Base-by-base conservation (phyloP, 2,329 filamentous ascomycete species). In the Sporothrix brunneoviolacea region DNA sequence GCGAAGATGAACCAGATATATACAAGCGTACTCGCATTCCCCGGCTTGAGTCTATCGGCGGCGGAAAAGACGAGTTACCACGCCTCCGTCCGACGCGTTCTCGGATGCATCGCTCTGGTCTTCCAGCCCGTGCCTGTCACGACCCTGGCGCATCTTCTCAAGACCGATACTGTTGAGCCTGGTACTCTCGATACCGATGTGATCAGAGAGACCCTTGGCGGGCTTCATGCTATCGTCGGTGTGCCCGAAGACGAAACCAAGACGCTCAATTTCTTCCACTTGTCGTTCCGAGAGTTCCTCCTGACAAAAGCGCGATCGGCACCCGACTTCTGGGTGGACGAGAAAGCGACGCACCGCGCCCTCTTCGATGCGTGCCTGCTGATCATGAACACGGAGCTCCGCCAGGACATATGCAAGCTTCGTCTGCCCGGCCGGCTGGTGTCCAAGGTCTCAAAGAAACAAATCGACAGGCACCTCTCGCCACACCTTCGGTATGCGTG, bases 321-420 rank as follows among this genome's bases (percentile, higher is more conserved):
- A 3, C 30, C 41, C 6, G 3, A 44, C 12, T 44, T 44, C 30
- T 22, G 28, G 28, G 41, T 44, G 9, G 41, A 44, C 30, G 30
- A 13, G 15, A n/a, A 13, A 13, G 28, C n/a, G 9, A 44, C 18
- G 12, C 41, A 44, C 18, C 30, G 30, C n/a, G 3, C 24, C 9
- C 18, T 44, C 13, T 30, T 44, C 4, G 30, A 44, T n/a, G 41
- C 41, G 4, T 44, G 41, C n/a, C 30, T 44, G 13, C 27, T 28
- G 3, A 24, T 35, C 30, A 44, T 44, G 41, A 28, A 44, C 15
- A 22, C n/a, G 15, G 41, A 44, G 24, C 41, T 44, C 4, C 18
- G 22, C 12, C 41, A 44, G n/a, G 41, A 44, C 28, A 44, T 44
- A 7, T 44, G 41, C 41, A 32, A n/a, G 10, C 28, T 44, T 35